A percentile compares a stretch with the other conserved stretches of the same genome.
phyloP scores from a whole-genome alignment of 106 monocot genomes.

The Allium fistulosum region DNA sequence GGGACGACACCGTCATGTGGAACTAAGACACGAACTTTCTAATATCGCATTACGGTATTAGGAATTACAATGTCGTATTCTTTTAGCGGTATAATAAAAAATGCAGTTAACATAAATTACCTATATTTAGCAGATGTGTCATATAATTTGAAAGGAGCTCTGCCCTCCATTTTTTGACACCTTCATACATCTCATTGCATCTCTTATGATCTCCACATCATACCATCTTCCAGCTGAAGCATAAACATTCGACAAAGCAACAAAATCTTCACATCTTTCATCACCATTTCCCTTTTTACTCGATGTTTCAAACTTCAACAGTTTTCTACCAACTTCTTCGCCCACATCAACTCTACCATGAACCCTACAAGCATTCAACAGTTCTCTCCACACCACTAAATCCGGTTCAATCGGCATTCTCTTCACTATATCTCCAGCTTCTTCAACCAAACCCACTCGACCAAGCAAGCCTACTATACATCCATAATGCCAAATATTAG shows the following conservation, averaged over 20 bases:
- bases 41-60: too few species aligned
- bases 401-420: slow-evolving; percentile 34
- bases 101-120: too few species aligned
- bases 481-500: slow-evolving; percentile 27
- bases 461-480: slow-evolving; percentile 41
- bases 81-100: too few species aligned
- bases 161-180: slow-evolving; percentile 16
- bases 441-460: slow-evolving; percentile 32
- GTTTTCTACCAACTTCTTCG: slow-evolving; percentile 16
- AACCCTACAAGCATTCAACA: slow-evolving; percentile 34
- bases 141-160: slow-evolving; percentile 11
- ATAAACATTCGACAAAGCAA: slow-evolving; percentile 42
- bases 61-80: too few species aligned
- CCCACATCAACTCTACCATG: slow-evolving; percentile 21
- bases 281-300: background rate
- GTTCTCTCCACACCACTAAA: slow-evolving; percentile 27
- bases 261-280: slow-evolving; percentile 20
- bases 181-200: slow-evolving; percentile 16
- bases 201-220: slow-evolving; percentile 23
- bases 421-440: slow-evolving; percentile 18
- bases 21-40: too few species aligned
- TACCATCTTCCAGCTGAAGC: slow-evolving; percentile 36
- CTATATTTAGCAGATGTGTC: background rate
- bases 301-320: slow-evolving; percentile 6
- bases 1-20: too few species aligned